phyloP scores from a whole-genome alignment of 2,329 filamentous ascomycete genomes.

The Elsinoe necatrix region DNA sequence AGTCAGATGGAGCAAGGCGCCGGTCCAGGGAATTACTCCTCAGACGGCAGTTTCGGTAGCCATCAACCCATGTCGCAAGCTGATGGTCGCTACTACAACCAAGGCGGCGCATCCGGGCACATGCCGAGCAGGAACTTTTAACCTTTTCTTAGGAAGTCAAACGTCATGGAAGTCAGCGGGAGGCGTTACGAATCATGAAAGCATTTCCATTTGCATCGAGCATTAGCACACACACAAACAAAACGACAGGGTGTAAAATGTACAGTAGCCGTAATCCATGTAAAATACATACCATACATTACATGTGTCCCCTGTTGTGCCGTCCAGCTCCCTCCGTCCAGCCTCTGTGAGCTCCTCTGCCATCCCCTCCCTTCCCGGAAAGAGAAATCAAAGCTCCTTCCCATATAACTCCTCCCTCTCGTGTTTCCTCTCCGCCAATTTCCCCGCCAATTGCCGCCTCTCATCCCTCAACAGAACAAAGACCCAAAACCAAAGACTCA shows the following conservation, averaged over 20 bases:
- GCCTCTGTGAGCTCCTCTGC: not conserved
- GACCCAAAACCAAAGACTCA: constrained; percentile 80
- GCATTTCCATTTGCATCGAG: not conserved
- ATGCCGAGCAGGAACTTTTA: constrained; percentile 20
- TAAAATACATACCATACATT: not conserved
- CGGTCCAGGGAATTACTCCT: constrained; percentile 18
- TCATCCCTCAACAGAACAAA: constrained; percentile 65
- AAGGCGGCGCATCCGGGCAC: not conserved
- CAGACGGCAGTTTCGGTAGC: constrained; percentile 21
- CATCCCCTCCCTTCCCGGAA: too few relatives aligned
- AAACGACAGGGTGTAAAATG: not conserved
- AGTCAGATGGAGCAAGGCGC: constrained; percentile 34
- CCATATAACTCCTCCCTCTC: constrained; percentile 29
- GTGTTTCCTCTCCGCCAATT: constrained; percentile 29
- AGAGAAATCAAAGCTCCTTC: constrained; percentile 14
- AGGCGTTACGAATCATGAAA: not conserved
- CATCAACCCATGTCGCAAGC: constrained; percentile 20
- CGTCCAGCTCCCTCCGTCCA: not conserved
- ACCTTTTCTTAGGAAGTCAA: not conserved
- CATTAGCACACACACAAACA: not conserved
- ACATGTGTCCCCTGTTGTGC: not conserved
- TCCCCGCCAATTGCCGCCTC: constrained; percentile 31
- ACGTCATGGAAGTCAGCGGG: not conserved
- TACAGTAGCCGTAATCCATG: not conserved
- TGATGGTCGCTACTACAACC: constrained; percentile 5